A percentile compares a stretch with the other conserved stretches of the same genome.
These are phyloP conservation scores for Fragaria vesca DNA, from an alignment of 306 rosid genomes.

Conservation along the genomic window DNA sequence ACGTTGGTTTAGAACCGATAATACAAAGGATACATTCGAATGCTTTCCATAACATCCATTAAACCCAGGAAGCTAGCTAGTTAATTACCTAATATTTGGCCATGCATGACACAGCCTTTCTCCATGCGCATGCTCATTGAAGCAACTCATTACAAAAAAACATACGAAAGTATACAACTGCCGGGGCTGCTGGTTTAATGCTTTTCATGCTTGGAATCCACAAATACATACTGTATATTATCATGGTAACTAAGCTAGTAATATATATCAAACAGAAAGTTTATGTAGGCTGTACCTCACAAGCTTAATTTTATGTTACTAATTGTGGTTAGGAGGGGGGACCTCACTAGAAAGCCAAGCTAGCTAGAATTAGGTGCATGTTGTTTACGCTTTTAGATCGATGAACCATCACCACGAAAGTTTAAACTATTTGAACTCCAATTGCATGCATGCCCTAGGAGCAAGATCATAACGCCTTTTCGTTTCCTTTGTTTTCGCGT, in stretches of 20 bases:
- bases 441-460: not conserved
- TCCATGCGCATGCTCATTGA: not conserved
- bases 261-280: not conserved
- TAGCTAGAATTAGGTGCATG: not conserved
- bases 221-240: not conserved
- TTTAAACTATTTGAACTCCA: not conserved
- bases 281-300: too few species aligned
- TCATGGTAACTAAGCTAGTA: not conserved
- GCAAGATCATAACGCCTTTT: not conserved
- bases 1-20: too few species aligned
- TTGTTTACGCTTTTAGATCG: not conserved
- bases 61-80: too few species aligned
- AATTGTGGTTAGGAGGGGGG: not conserved
- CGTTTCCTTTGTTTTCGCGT: not conserved
- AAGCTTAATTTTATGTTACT: not conserved
- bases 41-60: too few species aligned
- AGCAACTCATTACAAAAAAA: not conserved
- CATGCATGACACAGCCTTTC: too few species aligned
- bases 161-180: not conserved
- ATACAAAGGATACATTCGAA: too few species aligned
- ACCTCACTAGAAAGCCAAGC: conserved; percentile 1
- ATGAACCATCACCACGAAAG: not conserved
- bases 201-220: not conserved
- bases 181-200: not conserved
- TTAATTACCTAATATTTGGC: too few species aligned